Evolutionary conservation across 768 basidiomycete genomes (phyloP).

Genomic region (Amanita thiersii): DNA sequence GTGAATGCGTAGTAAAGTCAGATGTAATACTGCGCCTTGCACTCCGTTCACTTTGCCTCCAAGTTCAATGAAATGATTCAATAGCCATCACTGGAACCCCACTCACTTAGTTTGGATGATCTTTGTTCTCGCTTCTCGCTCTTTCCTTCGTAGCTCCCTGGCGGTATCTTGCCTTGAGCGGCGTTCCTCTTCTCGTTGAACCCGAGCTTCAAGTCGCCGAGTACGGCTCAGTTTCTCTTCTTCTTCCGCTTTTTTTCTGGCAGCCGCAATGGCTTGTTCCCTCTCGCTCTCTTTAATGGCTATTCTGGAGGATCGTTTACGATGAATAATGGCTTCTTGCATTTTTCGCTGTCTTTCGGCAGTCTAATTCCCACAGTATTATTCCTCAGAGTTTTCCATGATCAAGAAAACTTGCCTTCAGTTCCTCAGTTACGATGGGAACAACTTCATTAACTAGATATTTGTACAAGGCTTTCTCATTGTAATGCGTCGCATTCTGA

Average conservation of each 20-base stretch:
- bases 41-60: too few relatives aligned
- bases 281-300: constrained; percentile 74
- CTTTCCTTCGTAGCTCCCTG: constrained; percentile 44
- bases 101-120: too few relatives aligned
- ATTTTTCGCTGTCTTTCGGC: constrained; percentile 50
- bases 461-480: constrained; percentile 75
- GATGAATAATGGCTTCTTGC: constrained; percentile 71
- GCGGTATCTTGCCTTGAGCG: constrained; percentile 47
- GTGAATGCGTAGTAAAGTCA: too few relatives aligned
- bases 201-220: constrained; percentile 46
- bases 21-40: too few relatives aligned
- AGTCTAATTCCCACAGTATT: too few relatives aligned
- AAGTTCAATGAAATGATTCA: too few relatives aligned
- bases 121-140: constrained; percentile 35
- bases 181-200: constrained; percentile 49
- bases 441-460: constrained; percentile 57
- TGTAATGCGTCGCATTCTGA: constrained; percentile 65
- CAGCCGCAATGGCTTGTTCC: constrained; percentile 58
- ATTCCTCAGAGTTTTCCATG: background rate
- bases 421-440: constrained; percentile 59
- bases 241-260: constrained; percentile 56
- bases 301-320: constrained; percentile 88
- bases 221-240: constrained; percentile 61
- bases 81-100: too few relatives aligned
- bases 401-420: constrained; percentile 40